A percentile compares a stretch with the other conserved stretches of the same genome.
Evolutionary conservation across 2,329 filamentous ascomycete species (phyloP).

Genomic region (Colletotrichum caudatum): DNA sequence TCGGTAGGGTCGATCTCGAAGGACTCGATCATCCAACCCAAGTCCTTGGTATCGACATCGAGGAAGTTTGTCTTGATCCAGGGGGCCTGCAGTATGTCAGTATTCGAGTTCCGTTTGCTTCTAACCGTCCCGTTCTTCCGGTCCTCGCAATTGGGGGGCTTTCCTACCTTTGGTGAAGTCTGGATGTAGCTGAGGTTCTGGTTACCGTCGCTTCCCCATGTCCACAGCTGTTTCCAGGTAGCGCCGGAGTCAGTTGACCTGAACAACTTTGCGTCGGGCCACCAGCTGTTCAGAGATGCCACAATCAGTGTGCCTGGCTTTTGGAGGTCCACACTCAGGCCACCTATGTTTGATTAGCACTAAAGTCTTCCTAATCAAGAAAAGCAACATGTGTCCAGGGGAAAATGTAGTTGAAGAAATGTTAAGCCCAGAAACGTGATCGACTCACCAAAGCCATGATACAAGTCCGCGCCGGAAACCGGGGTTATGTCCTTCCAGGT

Average conservation of each 20-base stretch:
- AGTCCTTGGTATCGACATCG: constrained; percentile 59
- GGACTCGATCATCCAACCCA: constrained; percentile 73
- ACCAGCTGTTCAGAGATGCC: constrained; percentile 69
- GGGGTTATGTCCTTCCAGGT: constrained; percentile 70
- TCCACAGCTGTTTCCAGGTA: constrained; percentile 67
- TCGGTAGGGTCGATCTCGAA: constrained; percentile 70
- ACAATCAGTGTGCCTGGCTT: constrained; percentile 68
- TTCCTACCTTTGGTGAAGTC: constrained; percentile 54
- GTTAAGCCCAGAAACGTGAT: rapidly evolving
- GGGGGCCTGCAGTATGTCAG: constrained; percentile 52
- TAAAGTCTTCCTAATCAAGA: rapidly evolving
- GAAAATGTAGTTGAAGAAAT: rapidly evolving
- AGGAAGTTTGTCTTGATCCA: constrained; percentile 66
- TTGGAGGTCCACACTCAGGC: constrained; percentile 64
- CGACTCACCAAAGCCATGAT: constrained; percentile 63
- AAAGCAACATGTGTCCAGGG: neutral
- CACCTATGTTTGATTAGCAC: constrained; percentile 44
- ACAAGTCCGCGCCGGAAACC: constrained; percentile 56
- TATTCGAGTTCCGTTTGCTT: neutral
- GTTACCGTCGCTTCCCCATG: constrained; percentile 60
- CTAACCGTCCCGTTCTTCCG: too few species aligned
- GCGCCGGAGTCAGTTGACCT: constrained; percentile 66
- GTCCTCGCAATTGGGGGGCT: too few species aligned
- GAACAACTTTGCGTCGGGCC: constrained; percentile 68
- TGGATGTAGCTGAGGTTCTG: constrained; percentile 61